Conservation (phyloP, 768 basidiomycete genomes). For the Ramaria sp. region DNA sequence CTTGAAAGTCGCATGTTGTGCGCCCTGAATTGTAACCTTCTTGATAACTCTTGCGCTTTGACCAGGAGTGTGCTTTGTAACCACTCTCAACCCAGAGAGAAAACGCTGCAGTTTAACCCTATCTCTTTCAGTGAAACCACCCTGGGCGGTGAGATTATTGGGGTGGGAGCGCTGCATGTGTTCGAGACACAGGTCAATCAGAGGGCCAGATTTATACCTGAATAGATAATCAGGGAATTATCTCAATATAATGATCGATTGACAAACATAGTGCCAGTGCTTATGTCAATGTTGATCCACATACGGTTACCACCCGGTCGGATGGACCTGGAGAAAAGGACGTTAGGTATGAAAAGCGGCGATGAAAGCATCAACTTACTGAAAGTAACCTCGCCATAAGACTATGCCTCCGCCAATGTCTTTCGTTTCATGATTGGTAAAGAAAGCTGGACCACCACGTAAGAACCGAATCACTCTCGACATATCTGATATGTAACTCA, state of each 20-base stretch:
- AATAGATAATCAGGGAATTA: neutral
- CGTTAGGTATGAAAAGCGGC: neutral
- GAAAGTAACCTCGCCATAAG: slow-evolving; percentile 75
- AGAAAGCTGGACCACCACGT: slow-evolving; percentile 33
- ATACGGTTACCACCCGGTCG: slow-evolving; percentile 54
- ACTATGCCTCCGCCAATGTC: slow-evolving; percentile 52
- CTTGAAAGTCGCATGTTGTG: slow-evolving; percentile 41
- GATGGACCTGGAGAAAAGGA: slow-evolving; percentile 30
- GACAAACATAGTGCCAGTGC: slow-evolving; percentile 53
- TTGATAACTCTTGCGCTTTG: slow-evolving; percentile 48
- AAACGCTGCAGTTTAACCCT: slow-evolving; percentile 44
- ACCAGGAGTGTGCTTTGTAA: slow-evolving; percentile 26
- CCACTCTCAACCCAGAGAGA: slow-evolving; percentile 39
- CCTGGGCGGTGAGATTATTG: slow-evolving; percentile 28
- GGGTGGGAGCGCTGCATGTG: slow-evolving; percentile 27
- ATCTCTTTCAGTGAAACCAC: slow-evolving; percentile 38
- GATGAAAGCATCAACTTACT: slow-evolving; percentile 20
- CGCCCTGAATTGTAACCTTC: slow-evolving; percentile 43
- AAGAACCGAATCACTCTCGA: neutral
- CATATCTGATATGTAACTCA: neutral
- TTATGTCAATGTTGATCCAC: slow-evolving; percentile 68
- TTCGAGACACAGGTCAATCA: slow-evolving; percentile 49
- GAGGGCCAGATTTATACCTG: slow-evolving; percentile 45
- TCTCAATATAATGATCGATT: neutral
- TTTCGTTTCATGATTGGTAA: slow-evolving; percentile 42